These are phyloP conservation scores for Microstegium vimineum DNA, from an alignment of 176 grass and related monocot genomes.

Conservation along the genomic window DNA sequence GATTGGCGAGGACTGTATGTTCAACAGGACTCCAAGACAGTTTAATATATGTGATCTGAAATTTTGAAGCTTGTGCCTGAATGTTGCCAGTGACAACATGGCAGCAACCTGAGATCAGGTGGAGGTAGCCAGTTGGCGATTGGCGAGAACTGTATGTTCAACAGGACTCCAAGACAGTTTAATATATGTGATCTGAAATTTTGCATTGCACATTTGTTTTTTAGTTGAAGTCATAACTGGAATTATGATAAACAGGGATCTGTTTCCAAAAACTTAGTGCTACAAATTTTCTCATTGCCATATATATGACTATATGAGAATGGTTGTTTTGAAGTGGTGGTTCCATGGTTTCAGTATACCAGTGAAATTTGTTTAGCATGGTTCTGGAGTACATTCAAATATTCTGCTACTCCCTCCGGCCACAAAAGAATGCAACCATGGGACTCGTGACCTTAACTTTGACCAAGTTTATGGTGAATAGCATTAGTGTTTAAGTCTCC, in stretches of 20 bases:
- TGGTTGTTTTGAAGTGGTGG: background rate
- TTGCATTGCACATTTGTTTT: background rate
- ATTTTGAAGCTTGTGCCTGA: background rate
- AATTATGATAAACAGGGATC: background rate
- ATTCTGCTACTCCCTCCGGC: too few relatives aligned
- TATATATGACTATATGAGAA: background rate
- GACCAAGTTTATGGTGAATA: too few relatives aligned
- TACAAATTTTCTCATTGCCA: background rate
- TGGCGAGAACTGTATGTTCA: background rate
- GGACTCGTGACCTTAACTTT: too few relatives aligned
- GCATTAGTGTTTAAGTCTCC: too few relatives aligned
- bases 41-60: background rate
- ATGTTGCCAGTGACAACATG: background rate
- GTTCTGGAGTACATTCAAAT: background rate
- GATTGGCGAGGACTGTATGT: background rate
- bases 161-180: background rate
- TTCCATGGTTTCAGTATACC: slow-evolving; percentile 1
- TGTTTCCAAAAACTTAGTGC: background rate
- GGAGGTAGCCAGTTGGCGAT: background rate
- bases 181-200: background rate
- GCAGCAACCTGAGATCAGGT: background rate
- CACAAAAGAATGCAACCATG: too few relatives aligned
- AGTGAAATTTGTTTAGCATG: background rate
- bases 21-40: background rate
- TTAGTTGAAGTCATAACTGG: background rate